A percentile compares a stretch with the other conserved stretches of the same genome.
These are phyloP conservation scores for Dichomitus squalens DNA, from an alignment of 1,284 basidiomycete genomes.

Conservation along the genomic window DNA sequence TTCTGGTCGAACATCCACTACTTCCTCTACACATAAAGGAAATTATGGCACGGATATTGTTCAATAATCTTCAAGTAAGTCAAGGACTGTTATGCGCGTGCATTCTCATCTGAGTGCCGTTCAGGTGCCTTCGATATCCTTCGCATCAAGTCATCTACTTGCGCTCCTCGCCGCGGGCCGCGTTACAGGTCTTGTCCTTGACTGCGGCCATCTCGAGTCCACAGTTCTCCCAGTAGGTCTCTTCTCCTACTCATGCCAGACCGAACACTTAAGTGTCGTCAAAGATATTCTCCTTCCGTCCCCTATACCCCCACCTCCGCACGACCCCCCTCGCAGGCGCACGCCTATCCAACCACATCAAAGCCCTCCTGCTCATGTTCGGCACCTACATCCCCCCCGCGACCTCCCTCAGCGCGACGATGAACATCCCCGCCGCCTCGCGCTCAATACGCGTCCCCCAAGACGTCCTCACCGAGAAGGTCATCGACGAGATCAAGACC, in stretches of 20 bases:
- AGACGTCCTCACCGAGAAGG: conserved; percentile 70
- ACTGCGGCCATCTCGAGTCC: conserved; percentile 90
- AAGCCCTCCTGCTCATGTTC: conserved; percentile 77
- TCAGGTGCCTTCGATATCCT: conserved; percentile 91
- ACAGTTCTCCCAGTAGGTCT: conserved; percentile 79
- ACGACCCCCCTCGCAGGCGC: conserved; percentile 85
- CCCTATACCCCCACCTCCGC: conserved; percentile 78
- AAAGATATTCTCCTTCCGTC: conserved; percentile 88
- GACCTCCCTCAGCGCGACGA: conserved; percentile 62
- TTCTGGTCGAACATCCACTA: conserved; percentile 88
- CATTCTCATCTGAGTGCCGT: conserved; percentile 8
- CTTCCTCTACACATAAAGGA: conserved; percentile 88
- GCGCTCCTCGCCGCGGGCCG: conserved; percentile 84
- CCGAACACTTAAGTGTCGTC: not conserved
- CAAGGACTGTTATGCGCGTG: not conserved
- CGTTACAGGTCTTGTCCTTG: conserved; percentile 91
- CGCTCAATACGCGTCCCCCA: conserved; percentile 69
- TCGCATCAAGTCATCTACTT: conserved; percentile 85
- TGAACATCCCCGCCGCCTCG: conserved; percentile 62
- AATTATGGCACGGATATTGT: conserved; percentile 82
- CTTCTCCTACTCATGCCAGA: fast-evolving
- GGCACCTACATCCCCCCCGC: conserved; percentile 82
- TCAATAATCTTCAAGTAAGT: conserved; percentile 86
- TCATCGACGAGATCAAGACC: conserved; percentile 85
- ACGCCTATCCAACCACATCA: conserved; percentile 74